Evolutionary conservation across 108 stramenopile species (phyloP).

Genomic region (Skeletonema tropicum): DNA sequence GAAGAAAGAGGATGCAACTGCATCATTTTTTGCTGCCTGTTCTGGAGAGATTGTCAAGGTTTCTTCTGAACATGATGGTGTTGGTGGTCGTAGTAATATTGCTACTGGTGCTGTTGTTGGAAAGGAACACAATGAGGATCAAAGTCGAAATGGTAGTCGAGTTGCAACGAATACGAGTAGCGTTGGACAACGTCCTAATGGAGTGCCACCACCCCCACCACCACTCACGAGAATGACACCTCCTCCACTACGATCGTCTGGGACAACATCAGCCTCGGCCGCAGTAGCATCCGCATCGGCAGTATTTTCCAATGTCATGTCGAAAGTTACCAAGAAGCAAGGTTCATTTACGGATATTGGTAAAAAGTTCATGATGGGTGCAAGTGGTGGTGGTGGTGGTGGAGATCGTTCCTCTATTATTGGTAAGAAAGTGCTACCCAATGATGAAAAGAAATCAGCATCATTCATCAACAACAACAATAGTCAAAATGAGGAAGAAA

Average conservation of each 20-base stretch:
- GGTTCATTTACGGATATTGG: conserved; percentile 30
- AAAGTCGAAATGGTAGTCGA: not conserved
- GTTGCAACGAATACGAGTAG: not conserved
- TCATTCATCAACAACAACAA: not conserved
- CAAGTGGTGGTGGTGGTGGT: not conserved
- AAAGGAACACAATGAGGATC: conserved; percentile 5
- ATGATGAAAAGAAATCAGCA: not conserved
- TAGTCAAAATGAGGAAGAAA: not conserved
- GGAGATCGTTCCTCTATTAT: not conserved
- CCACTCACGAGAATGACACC: conserved; percentile 1
- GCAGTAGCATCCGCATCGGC: conserved; percentile 30
- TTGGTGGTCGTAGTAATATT: not conserved
- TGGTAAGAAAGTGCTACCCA: not conserved
- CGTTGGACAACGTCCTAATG: not conserved
- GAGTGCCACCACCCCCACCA: not conserved
- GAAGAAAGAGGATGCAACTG: conserved; percentile 20
- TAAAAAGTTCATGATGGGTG: conserved; percentile 21
- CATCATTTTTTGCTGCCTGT: conserved; percentile 37
- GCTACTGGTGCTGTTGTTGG: not conserved
- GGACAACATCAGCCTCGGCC: conserved; percentile 1
- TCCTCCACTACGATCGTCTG: conserved; percentile 5
- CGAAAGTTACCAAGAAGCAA: conserved; percentile 38
- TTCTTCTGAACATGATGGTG: not conserved
- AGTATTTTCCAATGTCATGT: conserved; percentile 39
- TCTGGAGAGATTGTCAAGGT: conserved; percentile 4